Percentiles rank a stretch among this genome's conserved stretches.
These are phyloP conservation scores for Cubamyces sp. DNA, from an alignment of 768 basidiomycete species.

Conservation along the genomic window DNA sequence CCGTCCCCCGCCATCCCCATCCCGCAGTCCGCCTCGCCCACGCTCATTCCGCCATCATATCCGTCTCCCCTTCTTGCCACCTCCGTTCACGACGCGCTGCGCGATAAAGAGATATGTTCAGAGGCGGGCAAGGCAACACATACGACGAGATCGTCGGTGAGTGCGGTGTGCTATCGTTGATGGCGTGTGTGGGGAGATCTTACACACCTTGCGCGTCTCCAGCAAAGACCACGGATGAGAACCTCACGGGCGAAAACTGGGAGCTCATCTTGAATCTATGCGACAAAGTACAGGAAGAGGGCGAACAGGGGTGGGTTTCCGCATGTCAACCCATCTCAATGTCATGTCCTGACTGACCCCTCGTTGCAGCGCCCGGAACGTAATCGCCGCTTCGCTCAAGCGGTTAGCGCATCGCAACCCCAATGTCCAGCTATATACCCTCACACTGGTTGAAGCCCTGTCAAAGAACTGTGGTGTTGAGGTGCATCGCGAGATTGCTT, in stretches of 20 bases:
- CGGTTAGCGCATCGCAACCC: slow-evolving; percentile 93
- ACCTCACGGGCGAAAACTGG: slow-evolving; percentile 94
- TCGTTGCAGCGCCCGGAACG: slow-evolving; percentile 74
- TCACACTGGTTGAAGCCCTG: slow-evolving; percentile 85
- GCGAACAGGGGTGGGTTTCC: slow-evolving; percentile 73
- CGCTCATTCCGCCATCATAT: slow-evolving; percentile 12
- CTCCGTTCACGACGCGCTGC: background rate
- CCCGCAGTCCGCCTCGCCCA: slow-evolving; percentile 22
- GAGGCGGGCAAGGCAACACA: slow-evolving; percentile 64
- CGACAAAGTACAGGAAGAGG: slow-evolving; percentile 94
- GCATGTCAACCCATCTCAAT: background rate
- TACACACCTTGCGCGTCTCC: slow-evolving; percentile 19
- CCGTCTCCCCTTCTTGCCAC: slow-evolving; percentile 7
- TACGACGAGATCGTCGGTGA: slow-evolving; percentile 93
- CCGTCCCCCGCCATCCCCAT: slow-evolving; percentile 2
- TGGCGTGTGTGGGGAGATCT: slow-evolving; percentile 45
- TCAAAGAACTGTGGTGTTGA: slow-evolving; percentile 88
- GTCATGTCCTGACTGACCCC: background rate
- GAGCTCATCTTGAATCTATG: slow-evolving; percentile 92
- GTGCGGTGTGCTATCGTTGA: slow-evolving; percentile 38
- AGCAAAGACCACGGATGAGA: slow-evolving; percentile 99
- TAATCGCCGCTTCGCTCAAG: slow-evolving; percentile 83
- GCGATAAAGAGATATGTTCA: slow-evolving; percentile 61
- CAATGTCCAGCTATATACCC: slow-evolving; percentile 94
- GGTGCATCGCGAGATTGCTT: slow-evolving; percentile 85